These are phyloP conservation scores for Hypseocharis bilobata DNA, from an alignment of 441 rosid genomes.

Conservation along the genomic window DNA sequence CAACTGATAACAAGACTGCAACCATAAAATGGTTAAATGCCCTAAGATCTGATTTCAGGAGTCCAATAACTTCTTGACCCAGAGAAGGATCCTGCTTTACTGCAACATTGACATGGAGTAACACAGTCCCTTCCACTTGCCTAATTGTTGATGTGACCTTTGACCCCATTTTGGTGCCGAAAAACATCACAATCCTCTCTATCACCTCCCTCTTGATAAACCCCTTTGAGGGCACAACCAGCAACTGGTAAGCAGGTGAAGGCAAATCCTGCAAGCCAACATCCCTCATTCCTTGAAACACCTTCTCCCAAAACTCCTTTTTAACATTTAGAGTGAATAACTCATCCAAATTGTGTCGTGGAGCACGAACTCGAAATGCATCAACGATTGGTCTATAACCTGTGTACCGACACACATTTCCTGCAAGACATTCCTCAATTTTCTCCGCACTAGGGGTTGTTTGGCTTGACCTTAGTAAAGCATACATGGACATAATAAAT, in stretches of 20 bases:
- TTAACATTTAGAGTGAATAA: too few species aligned
- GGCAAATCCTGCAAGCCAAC: conserved; percentile 71
- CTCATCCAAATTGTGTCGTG: too few species aligned
- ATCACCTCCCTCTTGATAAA: conserved; percentile 58
- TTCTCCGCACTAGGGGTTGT: conserved; percentile 64
- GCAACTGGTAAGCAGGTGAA: conserved; percentile 53
- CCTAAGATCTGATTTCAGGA: conserved; percentile 44
- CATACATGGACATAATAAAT: conserved; percentile 88
- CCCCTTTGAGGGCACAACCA: conserved; percentile 67
- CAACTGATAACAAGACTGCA: conserved; percentile 59
- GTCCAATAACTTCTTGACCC: conserved; percentile 56
- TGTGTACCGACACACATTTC: conserved; percentile 89
- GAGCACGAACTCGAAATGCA: conserved; percentile 87
- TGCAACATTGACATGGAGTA: conserved; percentile 76
- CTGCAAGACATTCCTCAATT: conserved; percentile 91
- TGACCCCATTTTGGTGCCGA: conserved; percentile 42
- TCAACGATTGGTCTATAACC: conserved; percentile 90
- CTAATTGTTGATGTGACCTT: conserved; percentile 42
- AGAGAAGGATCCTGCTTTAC: conserved; percentile 85
- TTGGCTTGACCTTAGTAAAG: conserved; percentile 61
- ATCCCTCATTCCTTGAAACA: conserved; percentile 47
- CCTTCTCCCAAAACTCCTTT: conserved; percentile 54
- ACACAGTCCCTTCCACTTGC: conserved; percentile 70
- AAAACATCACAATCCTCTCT: conserved; percentile 53
- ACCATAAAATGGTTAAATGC: conserved; percentile 58